Conservation (phyloP, 2,329 filamentous ascomycete species). For the Phyllosticta ampelicida region DNA sequence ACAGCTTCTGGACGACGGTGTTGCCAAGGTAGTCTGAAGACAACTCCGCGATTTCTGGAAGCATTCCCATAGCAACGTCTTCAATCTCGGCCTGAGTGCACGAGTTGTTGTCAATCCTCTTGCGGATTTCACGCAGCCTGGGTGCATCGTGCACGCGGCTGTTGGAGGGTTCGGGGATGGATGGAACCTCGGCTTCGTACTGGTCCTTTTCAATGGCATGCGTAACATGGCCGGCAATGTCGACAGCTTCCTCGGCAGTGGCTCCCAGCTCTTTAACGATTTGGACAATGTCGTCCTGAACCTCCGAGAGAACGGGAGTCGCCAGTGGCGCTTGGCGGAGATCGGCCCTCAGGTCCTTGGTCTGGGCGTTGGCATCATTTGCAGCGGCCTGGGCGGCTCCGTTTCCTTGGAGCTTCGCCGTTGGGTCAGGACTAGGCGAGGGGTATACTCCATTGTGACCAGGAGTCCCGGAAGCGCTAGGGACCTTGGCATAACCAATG, state of each 20-base stretch:
- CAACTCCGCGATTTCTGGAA: slow-evolving; percentile 90
- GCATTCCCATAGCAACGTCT: slow-evolving; percentile 82
- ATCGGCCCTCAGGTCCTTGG: slow-evolving; percentile 30
- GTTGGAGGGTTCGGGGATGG: slow-evolving; percentile 78
- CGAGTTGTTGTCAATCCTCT: slow-evolving; percentile 92
- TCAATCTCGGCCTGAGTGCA: slow-evolving; percentile 82
- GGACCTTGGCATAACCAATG: slow-evolving; percentile 96
- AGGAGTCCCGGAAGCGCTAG: slow-evolving; percentile 77
- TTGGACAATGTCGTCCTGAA: slow-evolving; percentile 69
- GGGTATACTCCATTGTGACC: slow-evolving; percentile 80
- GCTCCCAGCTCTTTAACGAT: slow-evolving; percentile 88
- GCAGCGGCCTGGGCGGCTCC: slow-evolving; percentile 20
- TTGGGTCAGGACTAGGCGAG: slow-evolving; percentile 82
- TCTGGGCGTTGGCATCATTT: slow-evolving; percentile 25
- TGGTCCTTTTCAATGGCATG: slow-evolving; percentile 62
- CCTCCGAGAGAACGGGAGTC: slow-evolving; percentile 63
- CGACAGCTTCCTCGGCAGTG: slow-evolving; percentile 61
- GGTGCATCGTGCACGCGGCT: slow-evolving; percentile 87
- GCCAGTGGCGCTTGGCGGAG: slow-evolving; percentile 46
- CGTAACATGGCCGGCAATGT: slow-evolving; percentile 64
- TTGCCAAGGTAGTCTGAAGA: slow-evolving; percentile 95
- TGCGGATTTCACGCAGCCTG: slow-evolving; percentile 87
- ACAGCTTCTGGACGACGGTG: slow-evolving; percentile 98
- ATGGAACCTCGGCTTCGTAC: slow-evolving; percentile 76
- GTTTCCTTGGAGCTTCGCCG: slow-evolving; percentile 21